Evolutionary conservation across 345 rosid species (phyloP).

Genomic region (Linum lewisii): DNA sequence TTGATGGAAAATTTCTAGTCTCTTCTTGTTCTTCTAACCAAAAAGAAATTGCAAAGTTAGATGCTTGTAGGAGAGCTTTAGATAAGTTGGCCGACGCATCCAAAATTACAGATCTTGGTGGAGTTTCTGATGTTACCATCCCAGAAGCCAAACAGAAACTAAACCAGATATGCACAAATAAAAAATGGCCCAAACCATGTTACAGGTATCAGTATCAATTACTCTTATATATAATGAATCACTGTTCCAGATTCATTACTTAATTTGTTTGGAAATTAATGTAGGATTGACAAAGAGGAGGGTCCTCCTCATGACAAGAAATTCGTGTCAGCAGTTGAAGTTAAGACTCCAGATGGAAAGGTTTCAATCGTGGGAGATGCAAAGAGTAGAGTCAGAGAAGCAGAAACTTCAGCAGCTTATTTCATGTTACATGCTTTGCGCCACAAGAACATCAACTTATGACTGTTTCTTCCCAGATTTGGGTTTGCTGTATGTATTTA

Average conservation of each 20-base stretch:
- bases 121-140: constrained; percentile 15
- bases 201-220: no score
- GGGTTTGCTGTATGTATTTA: no score
- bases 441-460: neutral
- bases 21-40: constrained; percentile 47
- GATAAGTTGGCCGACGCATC: constrained; percentile 22
- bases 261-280: neutral
- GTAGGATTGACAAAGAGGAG: constrained; percentile 53
- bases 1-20: constrained; percentile 39
- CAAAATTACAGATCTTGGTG: constrained; percentile 5
- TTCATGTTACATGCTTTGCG: constrained; percentile 40
- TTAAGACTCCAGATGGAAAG: constrained; percentile 26
- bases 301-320: constrained; percentile 38
- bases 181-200: constrained; percentile 57
- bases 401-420: constrained; percentile 65
- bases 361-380: constrained; percentile 39
- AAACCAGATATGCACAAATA: constrained; percentile 42
- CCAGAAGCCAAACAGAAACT: constrained; percentile 55
- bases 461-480: no score
- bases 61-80: constrained; percentile 55
- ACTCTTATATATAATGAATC: neutral
- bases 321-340: constrained; percentile 41
- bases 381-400: constrained; percentile 39
- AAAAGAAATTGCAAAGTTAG: constrained; percentile 59
- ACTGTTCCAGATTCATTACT: constrained; percentile 9